Conservation (phyloP, 441 rosid species). For the Aleurites moluccanus region DNA sequence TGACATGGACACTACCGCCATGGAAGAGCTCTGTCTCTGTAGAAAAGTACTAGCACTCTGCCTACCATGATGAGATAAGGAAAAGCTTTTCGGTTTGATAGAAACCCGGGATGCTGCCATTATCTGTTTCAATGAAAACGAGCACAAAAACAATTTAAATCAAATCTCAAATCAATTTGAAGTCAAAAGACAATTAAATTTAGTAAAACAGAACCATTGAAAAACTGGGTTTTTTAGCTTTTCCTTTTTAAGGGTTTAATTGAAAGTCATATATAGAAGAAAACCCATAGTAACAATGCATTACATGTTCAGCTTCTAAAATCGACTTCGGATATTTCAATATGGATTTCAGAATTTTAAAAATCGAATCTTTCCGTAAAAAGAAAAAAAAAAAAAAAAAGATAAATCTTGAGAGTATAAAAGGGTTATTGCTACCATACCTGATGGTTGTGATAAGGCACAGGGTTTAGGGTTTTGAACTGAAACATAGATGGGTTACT, state of each 20-base stretch:
- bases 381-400: too few species aligned
- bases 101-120: constrained; percentile 7
- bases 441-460: too few species aligned
- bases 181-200: neutral
- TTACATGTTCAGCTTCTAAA: neutral
- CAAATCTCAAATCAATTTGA: neutral
- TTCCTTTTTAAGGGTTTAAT: neutral
- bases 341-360: too few species aligned
- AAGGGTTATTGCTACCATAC: too few species aligned
- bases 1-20: constrained; percentile 24
- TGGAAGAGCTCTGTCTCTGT: constrained; percentile 2
- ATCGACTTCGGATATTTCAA: neutral
- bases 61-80: constrained; percentile 2
- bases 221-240: neutral
- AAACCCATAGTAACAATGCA: neutral
- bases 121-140: neutral
- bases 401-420: too few species aligned
- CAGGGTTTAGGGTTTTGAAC: too few species aligned
- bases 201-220: neutral
- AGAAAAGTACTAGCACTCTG: constrained; percentile 5
- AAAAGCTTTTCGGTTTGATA: neutral
- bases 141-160: neutral
- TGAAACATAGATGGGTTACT: too few species aligned
- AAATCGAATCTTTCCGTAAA: too few species aligned
- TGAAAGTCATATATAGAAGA: too few species aligned